A percentile compares a stretch with the other conserved stretches of the same genome.
phyloP scores from a whole-genome alignment of 257 asterid species.

The Thymus quinquecostatus region DNA sequence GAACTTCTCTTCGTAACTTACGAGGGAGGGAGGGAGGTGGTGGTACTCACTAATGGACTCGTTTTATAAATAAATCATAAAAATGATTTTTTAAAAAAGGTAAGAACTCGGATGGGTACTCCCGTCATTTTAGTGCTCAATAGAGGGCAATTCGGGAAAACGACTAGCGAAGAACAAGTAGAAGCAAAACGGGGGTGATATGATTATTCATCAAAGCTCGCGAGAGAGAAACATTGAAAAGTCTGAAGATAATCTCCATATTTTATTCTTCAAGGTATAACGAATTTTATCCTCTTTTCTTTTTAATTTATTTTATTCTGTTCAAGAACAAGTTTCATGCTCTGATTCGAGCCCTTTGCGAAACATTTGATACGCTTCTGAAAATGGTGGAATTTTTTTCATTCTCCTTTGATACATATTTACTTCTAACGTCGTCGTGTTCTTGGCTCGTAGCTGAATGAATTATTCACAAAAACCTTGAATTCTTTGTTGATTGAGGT shows the following conservation, averaged over 20 bases:
- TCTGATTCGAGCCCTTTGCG: background rate
- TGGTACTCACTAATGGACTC: too few relatives aligned
- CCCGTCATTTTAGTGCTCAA: background rate
- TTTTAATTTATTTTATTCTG: background rate
- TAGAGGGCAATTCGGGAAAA: constrained; percentile 22
- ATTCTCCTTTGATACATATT: background rate
- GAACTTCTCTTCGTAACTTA: too few relatives aligned
- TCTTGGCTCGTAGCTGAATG: background rate
- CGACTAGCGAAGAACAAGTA: constrained; percentile 14
- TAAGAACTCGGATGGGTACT: background rate
- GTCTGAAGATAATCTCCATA: background rate
- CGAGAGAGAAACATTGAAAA: constrained; percentile 1
- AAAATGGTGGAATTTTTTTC: background rate
- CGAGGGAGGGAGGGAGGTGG: too few relatives aligned
- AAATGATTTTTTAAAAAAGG: too few relatives aligned
- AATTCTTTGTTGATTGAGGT: background rate
- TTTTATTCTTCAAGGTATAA: constrained; percentile 23
- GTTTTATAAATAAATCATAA: too few relatives aligned
- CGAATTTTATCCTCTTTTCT: too few relatives aligned
- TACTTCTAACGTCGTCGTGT: background rate
- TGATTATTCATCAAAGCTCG: background rate
- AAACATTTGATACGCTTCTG: constrained; percentile 1
- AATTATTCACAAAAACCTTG: background rate
- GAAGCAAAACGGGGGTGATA: constrained; percentile 1
- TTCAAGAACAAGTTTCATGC: background rate